Evolutionary conservation across 1,284 basidiomycete genomes (phyloP).

Genomic region (Volvariella volvacea): DNA sequence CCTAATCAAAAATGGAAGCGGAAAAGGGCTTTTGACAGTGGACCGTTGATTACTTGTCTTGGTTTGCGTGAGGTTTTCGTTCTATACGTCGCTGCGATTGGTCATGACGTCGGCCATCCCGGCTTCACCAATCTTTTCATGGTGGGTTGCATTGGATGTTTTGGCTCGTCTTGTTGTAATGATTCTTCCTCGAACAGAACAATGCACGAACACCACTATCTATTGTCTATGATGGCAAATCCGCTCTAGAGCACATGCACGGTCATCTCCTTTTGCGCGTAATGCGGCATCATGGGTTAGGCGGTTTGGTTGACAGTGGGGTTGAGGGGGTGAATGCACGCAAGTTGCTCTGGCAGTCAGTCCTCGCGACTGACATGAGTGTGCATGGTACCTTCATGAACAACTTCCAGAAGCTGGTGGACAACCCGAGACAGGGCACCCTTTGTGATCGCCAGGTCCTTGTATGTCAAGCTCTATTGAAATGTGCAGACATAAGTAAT

Average conservation of each 20-base stretch:
- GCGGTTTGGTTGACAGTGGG: conserved; percentile 52
- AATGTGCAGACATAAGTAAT: conserved; percentile 96
- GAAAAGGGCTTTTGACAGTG: conserved; percentile 31
- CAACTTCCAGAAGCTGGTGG: conserved; percentile 21
- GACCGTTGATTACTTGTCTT: conserved; percentile 46
- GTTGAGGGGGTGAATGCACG: conserved; percentile 48
- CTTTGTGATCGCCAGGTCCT: conserved; percentile 50
- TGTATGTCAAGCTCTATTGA: conserved; percentile 87
- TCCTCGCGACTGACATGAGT: conserved; percentile 91
- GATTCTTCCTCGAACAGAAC: conserved; percentile 49
- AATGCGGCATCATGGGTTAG: conserved; percentile 76
- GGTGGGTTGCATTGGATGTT: conserved; percentile 42
- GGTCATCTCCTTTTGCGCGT: conserved; percentile 78
- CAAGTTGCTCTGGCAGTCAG: conserved; percentile 68
- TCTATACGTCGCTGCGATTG: conserved; percentile 84
- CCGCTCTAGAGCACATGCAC: conserved; percentile 91
- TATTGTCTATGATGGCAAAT: conserved; percentile 82
- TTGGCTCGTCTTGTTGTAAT: conserved; percentile 8
- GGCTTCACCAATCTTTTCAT: conserved; percentile 89
- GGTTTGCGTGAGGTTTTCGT: conserved; percentile 72
- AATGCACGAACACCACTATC: conserved; percentile 87
- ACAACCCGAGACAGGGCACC: conserved; percentile 18
- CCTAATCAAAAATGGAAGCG: conserved; percentile 42
- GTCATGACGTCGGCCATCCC: conserved; percentile 94
- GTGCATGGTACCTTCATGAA: conserved; percentile 83